phyloP scores from a whole-genome alignment of 2,329 filamentous ascomycete genomes.

The Trichoderma koningiopsis region DNA sequence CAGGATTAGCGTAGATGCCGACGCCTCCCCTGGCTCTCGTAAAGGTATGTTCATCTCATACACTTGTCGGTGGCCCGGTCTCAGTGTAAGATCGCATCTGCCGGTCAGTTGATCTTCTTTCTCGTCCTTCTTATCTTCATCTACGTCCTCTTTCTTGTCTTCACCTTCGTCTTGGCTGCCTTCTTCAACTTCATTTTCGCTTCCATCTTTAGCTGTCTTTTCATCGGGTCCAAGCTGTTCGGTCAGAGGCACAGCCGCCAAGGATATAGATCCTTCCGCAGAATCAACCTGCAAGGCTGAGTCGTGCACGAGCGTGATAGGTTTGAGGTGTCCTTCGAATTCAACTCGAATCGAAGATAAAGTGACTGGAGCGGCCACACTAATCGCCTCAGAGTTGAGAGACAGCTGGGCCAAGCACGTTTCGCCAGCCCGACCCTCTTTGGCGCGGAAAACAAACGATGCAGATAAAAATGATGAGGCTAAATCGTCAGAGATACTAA shows the following conservation, averaged over 20 bases:
- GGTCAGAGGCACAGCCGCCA: slow-evolving; percentile 35
- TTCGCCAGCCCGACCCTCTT: slow-evolving; percentile 64
- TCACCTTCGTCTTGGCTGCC: neutral
- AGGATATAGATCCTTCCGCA: slow-evolving; percentile 23
- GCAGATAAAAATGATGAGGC: slow-evolving; percentile 57
- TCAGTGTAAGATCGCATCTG: slow-evolving; percentile 64
- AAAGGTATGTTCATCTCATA: slow-evolving; percentile 73
- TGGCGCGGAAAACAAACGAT: slow-evolving; percentile 59
- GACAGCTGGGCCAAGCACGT: slow-evolving; percentile 59
- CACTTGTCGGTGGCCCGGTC: slow-evolving; percentile 67
- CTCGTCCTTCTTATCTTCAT: slow-evolving; percentile 32
- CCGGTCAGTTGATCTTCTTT: slow-evolving; percentile 52
- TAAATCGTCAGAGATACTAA: slow-evolving; percentile 55
- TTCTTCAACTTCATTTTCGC: slow-evolving; percentile 19
- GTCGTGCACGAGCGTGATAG: slow-evolving; percentile 54
- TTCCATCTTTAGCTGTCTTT: neutral
- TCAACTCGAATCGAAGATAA: slow-evolving; percentile 55
- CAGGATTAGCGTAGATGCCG: slow-evolving; percentile 64
- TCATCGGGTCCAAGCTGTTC: slow-evolving; percentile 33
- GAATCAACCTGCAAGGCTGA: slow-evolving; percentile 17
- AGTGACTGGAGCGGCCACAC: slow-evolving; percentile 53
- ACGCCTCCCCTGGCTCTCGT: slow-evolving; percentile 78
- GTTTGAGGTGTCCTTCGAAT: slow-evolving; percentile 61
- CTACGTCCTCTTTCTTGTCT: neutral
- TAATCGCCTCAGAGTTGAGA: slow-evolving; percentile 58